These are phyloP conservation scores for Phytophthora ohioensis DNA, from an alignment of 352 stramenopile species.

Conservation along the genomic window DNA sequence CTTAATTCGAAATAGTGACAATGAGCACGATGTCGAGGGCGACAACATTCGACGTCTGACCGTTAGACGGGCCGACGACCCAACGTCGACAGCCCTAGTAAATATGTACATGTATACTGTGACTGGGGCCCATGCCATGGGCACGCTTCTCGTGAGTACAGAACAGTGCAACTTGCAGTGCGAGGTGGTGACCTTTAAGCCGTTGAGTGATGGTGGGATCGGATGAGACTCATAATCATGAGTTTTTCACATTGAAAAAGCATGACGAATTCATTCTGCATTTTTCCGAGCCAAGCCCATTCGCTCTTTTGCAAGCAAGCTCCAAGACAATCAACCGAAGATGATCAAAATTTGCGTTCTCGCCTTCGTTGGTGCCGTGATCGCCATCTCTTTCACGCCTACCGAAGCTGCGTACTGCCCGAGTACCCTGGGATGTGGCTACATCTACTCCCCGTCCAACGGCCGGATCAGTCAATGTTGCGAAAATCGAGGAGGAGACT, in stretches of 20 bases:
- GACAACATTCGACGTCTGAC: no score
- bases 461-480: background rate
- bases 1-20: no score
- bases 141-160: no score
- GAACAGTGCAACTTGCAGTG: no score
- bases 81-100: no score
- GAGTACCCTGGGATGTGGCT: background rate
- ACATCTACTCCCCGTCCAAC: background rate
- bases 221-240: no score
- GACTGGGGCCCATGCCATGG: no score
- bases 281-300: background rate
- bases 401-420: background rate
- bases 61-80: no score
- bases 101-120: no score
- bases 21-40: no score
- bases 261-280: background rate
- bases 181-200: no score
- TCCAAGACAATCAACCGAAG: background rate
- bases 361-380: background rate
- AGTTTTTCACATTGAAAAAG: background rate
- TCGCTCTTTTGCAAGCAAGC: background rate
- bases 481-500: background rate
- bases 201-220: no score
- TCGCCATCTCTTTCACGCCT: background rate
- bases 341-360: slow-evolving; percentile 3